Conservation (phyloP, 495 filamentous ascomycete genomes). For the Extremus antarcticus region DNA sequence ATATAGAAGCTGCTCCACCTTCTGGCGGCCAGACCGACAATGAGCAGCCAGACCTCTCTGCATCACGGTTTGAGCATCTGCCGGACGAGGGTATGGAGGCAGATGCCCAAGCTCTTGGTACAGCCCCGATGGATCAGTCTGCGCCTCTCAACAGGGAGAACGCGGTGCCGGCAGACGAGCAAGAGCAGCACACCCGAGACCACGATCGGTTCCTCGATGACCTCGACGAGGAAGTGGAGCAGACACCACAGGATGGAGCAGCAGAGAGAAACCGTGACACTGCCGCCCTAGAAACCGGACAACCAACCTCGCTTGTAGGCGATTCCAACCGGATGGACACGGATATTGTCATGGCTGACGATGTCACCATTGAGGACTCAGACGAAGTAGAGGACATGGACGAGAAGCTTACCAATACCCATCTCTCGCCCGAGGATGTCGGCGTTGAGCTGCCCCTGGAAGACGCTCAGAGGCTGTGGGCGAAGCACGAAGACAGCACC, state of each 20-base stretch:
- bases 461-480: constrained; percentile 74
- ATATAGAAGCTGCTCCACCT: constrained; percentile 61
- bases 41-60: constrained; percentile 46
- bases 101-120: constrained; percentile 83
- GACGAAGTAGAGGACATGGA: constrained; percentile 63
- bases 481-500: constrained; percentile 68
- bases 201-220: constrained; percentile 15
- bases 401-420: constrained; percentile 58
- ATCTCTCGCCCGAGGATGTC: constrained; percentile 43
- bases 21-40: constrained; percentile 40
- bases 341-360: constrained; percentile 8
- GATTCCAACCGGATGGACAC: not conserved
- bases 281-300: not conserved
- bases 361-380: constrained; percentile 26
- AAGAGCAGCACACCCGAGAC: constrained; percentile 31
- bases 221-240: constrained; percentile 32
- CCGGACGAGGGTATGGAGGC: constrained; percentile 65
- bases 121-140: constrained; percentile 77
- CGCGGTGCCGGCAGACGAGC: constrained; percentile 65
- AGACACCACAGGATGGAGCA: constrained; percentile 28
- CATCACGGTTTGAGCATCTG: constrained; percentile 81
- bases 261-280: not conserved
- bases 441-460: constrained; percentile 30
- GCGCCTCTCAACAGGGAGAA: constrained; percentile 71
- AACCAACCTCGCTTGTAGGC: constrained; percentile 18